Base-by-base conservation (phyloP, 441 rosid species). In the Bruguiera hainesii region DNA sequence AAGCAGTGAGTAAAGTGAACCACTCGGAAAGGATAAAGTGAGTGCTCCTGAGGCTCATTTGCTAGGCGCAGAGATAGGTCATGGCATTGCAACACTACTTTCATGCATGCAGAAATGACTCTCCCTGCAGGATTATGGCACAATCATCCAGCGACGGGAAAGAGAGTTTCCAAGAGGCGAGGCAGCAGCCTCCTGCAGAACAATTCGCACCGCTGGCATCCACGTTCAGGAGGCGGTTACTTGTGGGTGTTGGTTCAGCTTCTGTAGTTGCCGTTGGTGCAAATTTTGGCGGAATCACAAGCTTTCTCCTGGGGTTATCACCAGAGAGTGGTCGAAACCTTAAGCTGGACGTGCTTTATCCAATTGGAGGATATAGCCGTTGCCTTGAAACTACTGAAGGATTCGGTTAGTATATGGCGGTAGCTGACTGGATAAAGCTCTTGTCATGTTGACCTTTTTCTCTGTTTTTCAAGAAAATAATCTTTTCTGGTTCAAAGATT, bases 301-400 rank as follows among this genome's bases (percentile, higher is more conserved):
- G 97, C 73, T 84, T 73, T 20, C 59, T 94, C 20, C 92, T 94
- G 0, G 89, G 96, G 13, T 80, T 88, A 6, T 84, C 84, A 2
- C 94, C 96, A 9, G 89, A 79, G 53, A 76, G 30, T n/a, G 92
- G 96, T 33, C 74, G 90, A 70, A 77, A 73, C 69, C 77, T 91
- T 26, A 88, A 89, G 83, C 84, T 94, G 30, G 99, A 91, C 51
- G 89, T 87, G 64, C 71, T 94, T 33, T 94, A 89, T 79, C 96
- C 96, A 0, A 84, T 91, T 42, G 67, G 66, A 59, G 97, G 99
- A 42, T 91, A 81, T 64, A 87, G 86, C 63, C 88, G 92, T 65
- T 90, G 90, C 75, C 71, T 94, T 64, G 83, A 91, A 7, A 78
- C 83, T 0, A 87, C 28, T 35, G 87, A 88, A 81, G 96, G 97